Evolutionary conservation across 2,329 filamentous ascomycete genomes (phyloP), one percentile per base, ranked within the genome.

Genomic region (Fusarium algeriense): DNA sequence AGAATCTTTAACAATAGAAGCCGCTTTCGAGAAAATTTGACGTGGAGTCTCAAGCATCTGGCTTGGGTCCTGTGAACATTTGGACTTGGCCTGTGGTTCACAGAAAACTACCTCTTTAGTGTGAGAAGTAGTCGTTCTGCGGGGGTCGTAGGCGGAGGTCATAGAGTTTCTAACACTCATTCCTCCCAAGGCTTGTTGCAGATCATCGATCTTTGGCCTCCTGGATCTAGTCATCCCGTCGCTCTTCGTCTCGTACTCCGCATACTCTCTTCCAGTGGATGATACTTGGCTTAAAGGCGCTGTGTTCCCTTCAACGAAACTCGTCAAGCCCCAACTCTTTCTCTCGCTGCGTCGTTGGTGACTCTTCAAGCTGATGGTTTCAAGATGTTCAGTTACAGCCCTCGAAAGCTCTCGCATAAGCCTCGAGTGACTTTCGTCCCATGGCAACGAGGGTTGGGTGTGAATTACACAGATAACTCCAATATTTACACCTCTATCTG

Each of bases 11-110:
- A 86, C 78, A 4, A 86, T 77, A 26, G 80, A 80, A 15, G 84
- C 82, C 13, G 85, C 85, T 26, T 82, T 83, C 0, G 81, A 80
- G 50, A 85, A 84, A 4, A 85, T 71, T 8, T 75, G 50, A 1
- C 50, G 34, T 7, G 67, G 43, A 1, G 55, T 62, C 54, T 60
- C 53, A 13, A 30, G 26, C n/a, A 17, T n/a, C 11, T 15, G 48
- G 4, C 15, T 41, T 17, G 19, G 13, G 2, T 65, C 54, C 9
- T 46, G 40, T 3, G n/a, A n/a, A 13, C 19, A 20, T 14, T 34
- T 49, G 5, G 40, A n/a, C 10, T 43, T 60, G 9, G 30, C 3
- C 13, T 15, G 26, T 3, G 14, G 7, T 6, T 41, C 32, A 14
- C 37, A 20, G 12, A 34, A 8, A 15, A 14, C 20, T 14, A 13